Evolutionary conservation across 2,329 filamentous ascomycete species (phyloP), one percentile per base, ranked within the genome.

Genomic region (Fusarium anguioides): DNA sequence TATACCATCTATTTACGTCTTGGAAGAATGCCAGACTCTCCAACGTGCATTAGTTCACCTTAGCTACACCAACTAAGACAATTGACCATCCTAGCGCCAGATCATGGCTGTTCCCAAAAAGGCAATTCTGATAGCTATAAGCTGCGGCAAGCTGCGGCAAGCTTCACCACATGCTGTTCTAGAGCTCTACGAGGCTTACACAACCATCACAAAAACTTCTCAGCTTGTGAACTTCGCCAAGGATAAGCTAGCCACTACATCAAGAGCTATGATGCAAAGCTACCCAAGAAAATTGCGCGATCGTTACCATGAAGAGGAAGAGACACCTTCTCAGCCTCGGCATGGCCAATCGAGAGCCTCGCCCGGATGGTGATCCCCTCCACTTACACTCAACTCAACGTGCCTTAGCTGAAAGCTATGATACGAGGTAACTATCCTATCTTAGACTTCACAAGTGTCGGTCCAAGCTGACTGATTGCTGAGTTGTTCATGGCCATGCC

Each of bases 1-100:
- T 42, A 41, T 15, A 36, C 15, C 29, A 31, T 31, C 42, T 64
- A 64, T 64, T 63, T 40, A 50, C 44, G 20, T 40, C 27, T 8
- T 21, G 17, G 24, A 31, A 17, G 18, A 49, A 21, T n/a, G 23
- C 31, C 35, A 15, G 40, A 21, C 20, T 35, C 33, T 23, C 18
- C 23, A 51, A 57, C 49, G 54, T 65, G 54, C 60, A 56, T 65
- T 63, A 64, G 60, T 39, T 31, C 61, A 48, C 60, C 50, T 65
- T 63, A 64, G 60, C 42, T 31, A n/a, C 14, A 8, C 14, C 11
- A 11, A 15, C 36, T n/a, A 41, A 47, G 9, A 18, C 9, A 10
- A 11, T 36, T 18, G 50, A 63, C 50, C 15, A 14, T n/a, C 29
- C 9, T 26, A 23, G 20, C 15, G 14, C 49, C 20, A 57, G 37